These are phyloP conservation scores for Leccinum broughii DNA, from an alignment of 768 basidiomycete genomes.

Conservation along the genomic window DNA sequence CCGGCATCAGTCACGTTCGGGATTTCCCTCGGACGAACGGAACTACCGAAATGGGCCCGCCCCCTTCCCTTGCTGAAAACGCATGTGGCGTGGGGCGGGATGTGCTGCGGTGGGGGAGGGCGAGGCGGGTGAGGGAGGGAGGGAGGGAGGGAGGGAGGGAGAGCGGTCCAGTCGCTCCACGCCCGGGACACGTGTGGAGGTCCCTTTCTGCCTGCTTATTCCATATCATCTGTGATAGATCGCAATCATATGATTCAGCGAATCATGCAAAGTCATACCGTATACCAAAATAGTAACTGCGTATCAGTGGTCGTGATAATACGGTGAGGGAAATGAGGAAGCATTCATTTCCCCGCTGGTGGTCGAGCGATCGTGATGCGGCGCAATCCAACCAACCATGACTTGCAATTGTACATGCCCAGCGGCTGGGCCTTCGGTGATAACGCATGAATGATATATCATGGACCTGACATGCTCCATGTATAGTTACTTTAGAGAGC, in stretches of 20 bases:
- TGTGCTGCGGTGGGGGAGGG: not conserved
- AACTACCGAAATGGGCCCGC: not conserved
- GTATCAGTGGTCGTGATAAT: slow-evolving; percentile 8
- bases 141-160: not conserved
- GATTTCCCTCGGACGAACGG: slow-evolving; percentile 15
- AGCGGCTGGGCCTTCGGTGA: slow-evolving; percentile 14
- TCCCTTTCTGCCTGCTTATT: not conserved
- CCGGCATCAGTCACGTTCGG: slow-evolving; percentile 4
- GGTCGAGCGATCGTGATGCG: slow-evolving; percentile 6
- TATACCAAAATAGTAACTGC: not conserved
- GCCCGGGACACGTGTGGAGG: slow-evolving; percentile 12
- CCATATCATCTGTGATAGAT: slow-evolving; percentile 3
- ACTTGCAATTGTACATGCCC: not conserved
- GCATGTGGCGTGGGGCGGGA: not conserved
- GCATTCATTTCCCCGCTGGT: slow-evolving; percentile 10
- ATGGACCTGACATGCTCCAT: not conserved
- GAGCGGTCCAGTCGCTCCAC: not conserved
- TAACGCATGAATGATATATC: slow-evolving; percentile 9
- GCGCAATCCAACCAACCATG: slow-evolving; percentile 7
- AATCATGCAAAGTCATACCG: not conserved
- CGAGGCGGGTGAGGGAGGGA: not conserved
- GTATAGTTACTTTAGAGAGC: too few species aligned
- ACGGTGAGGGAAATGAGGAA: slow-evolving; percentile 20
- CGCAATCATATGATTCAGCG: not conserved
- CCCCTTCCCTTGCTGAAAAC: not conserved